Percentiles rank a stretch among this genome's conserved stretches.
phyloP scores from a whole-genome alignment of 176 grass and related monocot genomes.

The Oryza meyeriana region DNA sequence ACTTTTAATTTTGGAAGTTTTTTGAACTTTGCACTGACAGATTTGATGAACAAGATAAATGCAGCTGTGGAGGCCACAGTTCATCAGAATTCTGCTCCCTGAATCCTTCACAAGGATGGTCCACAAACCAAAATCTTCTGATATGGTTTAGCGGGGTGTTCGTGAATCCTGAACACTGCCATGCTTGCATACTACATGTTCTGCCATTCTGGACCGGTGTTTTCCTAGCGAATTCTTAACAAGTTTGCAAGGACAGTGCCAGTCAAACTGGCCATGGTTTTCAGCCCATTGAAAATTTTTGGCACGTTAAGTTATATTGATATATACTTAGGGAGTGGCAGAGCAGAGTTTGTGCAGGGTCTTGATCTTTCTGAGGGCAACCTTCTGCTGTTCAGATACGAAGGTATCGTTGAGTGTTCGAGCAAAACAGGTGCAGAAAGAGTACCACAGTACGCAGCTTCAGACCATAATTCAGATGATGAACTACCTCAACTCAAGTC shows the following conservation, averaged over 20 bases:
- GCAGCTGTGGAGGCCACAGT: neutral
- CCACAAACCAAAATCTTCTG: neutral
- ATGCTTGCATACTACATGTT: neutral
- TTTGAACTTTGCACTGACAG: neutral
- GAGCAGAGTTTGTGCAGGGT: slow-evolving; percentile 12
- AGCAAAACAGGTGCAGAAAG: neutral
- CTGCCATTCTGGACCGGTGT: neutral
- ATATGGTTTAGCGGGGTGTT: neutral
- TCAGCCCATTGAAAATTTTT: slow-evolving; percentile 24
- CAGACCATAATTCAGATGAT: neutral
- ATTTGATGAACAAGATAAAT: neutral
- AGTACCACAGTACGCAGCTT: neutral
- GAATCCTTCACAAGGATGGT: neutral
- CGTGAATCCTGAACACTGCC: too few relatives aligned
- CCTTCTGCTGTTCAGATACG: slow-evolving; percentile 30
- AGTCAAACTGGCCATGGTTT: neutral
- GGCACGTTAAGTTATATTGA: neutral
- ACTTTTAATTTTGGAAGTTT: neutral
- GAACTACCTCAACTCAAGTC: too few relatives aligned
- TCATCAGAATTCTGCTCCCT: neutral
- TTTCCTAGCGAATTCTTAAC: neutral
- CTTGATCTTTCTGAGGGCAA: neutral
- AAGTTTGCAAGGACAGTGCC: neutral
- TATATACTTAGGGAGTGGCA: neutral
- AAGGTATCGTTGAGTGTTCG: slow-evolving; percentile 21